phyloP scores from a whole-genome alignment of 352 stramenopile species.

The Phytopythium cucurbitacearum region DNA sequence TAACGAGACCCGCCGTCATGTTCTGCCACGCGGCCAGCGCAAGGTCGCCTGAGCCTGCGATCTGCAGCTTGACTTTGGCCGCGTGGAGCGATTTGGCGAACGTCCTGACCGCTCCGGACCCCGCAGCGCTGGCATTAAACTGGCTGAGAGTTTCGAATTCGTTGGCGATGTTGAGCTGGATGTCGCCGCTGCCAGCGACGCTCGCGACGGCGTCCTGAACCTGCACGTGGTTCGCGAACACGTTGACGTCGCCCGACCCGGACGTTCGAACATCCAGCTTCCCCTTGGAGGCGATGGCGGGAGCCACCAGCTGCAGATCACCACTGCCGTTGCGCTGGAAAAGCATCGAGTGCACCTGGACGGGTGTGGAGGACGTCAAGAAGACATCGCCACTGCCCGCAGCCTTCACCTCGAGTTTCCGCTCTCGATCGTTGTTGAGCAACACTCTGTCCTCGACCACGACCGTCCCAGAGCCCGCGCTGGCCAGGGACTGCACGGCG shows the following conservation, averaged over 20 bases:
- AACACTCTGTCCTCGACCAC: slow-evolving; percentile 2
- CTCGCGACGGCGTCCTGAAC: neutral
- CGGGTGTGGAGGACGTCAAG: neutral
- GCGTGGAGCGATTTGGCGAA: neutral
- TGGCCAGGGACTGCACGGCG: neutral
- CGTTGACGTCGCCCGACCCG: slow-evolving; percentile 2
- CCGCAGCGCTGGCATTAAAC: neutral
- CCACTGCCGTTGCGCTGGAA: neutral
- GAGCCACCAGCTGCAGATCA: slow-evolving; percentile 1
- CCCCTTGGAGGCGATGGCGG: neutral
- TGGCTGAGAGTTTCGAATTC: neutral
- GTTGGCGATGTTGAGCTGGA: neutral
- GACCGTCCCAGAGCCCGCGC: neutral
- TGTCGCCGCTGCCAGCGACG: neutral
- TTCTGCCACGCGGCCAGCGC: neutral
- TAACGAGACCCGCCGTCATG: neutral
- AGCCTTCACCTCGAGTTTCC: neutral
- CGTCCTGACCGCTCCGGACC: neutral
- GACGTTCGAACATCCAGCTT: neutral
- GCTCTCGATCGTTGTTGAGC: neutral
- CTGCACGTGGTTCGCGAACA: neutral
- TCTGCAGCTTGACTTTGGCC: neutral
- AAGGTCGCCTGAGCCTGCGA: neutral
- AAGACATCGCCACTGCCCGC: slow-evolving; percentile 1
- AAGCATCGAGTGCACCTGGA: neutral